Base-by-base conservation (phyloP, 1,139 yeast genomes). In the Lipomyces yarrowii region DNA sequence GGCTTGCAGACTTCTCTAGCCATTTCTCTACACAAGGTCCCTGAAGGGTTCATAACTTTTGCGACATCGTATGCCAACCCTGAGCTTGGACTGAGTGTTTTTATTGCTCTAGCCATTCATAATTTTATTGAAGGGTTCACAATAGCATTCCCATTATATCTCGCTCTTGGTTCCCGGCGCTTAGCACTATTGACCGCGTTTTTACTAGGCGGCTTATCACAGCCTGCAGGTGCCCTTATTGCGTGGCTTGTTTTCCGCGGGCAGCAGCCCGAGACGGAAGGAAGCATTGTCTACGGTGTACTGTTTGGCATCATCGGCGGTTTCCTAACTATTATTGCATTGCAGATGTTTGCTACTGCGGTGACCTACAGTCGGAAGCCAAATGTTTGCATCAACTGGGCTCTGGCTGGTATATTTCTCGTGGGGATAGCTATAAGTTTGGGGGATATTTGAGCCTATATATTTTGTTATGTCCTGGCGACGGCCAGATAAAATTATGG, bases 61-160 rank as follows among this genome's bases (percentile, higher is more conserved):
- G 86, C 93, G 1, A 89, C 96, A 0, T 83, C 92, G 0, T 86
- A 86, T 70, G 90, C 96, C 0, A 87, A 90, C 73, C 86, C 89
- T 0, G 79, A 83, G 60, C 78, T 92, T 39, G 98, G 98, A 0
- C 74, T 91, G 46, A 84, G 91, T 21, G 91, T 94, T 13, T 93
- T 94, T 73, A 76, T 92, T 32, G 91, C 97, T 64, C 82, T 94
- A 72, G 86, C 93, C 26, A 85, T 93, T 39, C 99, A 94, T 78
- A 94, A 94, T 77, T 87, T 91, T 71, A 89, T 93, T n/a, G 99
- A 94, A 77, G 99, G 99, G 0, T 92, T 94, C 75, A 87, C 96
- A 32, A 92, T 94, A 90, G 91, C 97, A 23, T 81, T 93, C 65
- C 99, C 99, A 0, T 80, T 94, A 56, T 94, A 88, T 74, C 84